Evolutionary conservation across 108 stramenopile genomes (phyloP), one percentile per base, ranked within the genome.

Genomic region (Pseudonitzschia multiseries): DNA sequence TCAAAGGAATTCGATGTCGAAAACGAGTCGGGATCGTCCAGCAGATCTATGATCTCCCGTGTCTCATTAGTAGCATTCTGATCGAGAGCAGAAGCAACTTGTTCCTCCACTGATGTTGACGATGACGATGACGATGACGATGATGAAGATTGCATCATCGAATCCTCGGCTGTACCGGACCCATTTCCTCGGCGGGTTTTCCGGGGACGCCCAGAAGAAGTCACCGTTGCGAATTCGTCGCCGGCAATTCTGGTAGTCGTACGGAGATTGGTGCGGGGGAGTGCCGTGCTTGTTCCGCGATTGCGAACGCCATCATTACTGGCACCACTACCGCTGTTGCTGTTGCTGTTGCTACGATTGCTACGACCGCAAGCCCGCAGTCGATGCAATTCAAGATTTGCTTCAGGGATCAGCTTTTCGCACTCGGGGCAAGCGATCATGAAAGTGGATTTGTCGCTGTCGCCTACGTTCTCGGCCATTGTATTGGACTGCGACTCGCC

Each of bases 351-450:
- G 57, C 21, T 24, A 59, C 56, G 21, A 64, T 32, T n/a, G 44
- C 43, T 21, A n/a, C 61, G 51, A 20, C 42, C 28, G 24, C 81
- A 81, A 32, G 66, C 66, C 29, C 54, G 68, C 10, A 78, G 56
- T n/a, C 71, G 70, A 59, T 83, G 82, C 22, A 83, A 36, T 9
- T 48, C 52, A 43, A 83, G 12, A 64, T 79, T 79, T 13, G 9
- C n/a, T 69, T 70, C 50, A 0, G 82, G 78, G 29, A 83, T 70
- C 17, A 62, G 18, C 24, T 41, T 17, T 24, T 70, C 82, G 72
- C 82, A 83, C 46, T 76, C 67, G 36, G 62, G 24, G 46, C 81
- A 82, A 40, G 54, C 17, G n/a, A 56, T 56, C 54, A 56, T 26
- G 26, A 20, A 56, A 56, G 54, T 26, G 54, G 24, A 10, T 26